phyloP scores from a whole-genome alignment of 2,329 filamentous ascomycete species.

The Fusarium torreyae region DNA sequence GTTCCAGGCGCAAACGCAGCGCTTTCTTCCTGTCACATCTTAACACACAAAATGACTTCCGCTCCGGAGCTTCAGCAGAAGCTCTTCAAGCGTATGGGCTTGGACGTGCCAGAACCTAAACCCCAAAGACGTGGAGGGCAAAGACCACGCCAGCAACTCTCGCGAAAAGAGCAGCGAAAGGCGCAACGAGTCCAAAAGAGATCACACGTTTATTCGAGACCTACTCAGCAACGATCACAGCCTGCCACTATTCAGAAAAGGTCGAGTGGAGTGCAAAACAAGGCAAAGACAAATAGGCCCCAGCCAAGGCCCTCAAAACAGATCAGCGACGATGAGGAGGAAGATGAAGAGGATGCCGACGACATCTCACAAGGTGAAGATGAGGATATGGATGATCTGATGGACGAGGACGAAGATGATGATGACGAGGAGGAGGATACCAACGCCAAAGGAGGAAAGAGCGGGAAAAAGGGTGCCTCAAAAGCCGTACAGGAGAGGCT shows the following conservation, averaged over 20 bases:
- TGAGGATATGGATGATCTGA: conserved; percentile 47
- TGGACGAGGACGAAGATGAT: conserved; percentile 43
- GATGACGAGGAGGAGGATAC: conserved; percentile 46
- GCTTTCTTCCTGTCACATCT: background rate
- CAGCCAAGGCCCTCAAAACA: conserved; percentile 15
- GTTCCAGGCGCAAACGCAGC: background rate
- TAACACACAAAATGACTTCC: conserved; percentile 38
- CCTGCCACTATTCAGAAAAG: conserved; percentile 19
- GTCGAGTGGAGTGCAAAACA: conserved; percentile 8
- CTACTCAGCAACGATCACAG: conserved; percentile 28
- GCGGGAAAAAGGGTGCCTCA: conserved; percentile 37
- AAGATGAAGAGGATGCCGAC: conserved; percentile 14
- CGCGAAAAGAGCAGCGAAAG: conserved; percentile 77
- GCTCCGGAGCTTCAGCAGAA: conserved; percentile 56
- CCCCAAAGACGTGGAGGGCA: conserved; percentile 23
- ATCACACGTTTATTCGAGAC: conserved; percentile 54
- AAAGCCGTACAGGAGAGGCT: conserved; percentile 67
- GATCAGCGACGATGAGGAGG: conserved; percentile 37
- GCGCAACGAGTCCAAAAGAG: conserved; percentile 75
- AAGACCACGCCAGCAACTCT: conserved; percentile 40
- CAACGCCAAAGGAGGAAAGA: conserved; percentile 49
- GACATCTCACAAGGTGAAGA: conserved; percentile 41
- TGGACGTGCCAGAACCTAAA: conserved; percentile 50
- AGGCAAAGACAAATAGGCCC: conserved; percentile 4
- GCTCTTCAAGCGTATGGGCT: conserved; percentile 57